Evolutionary conservation across 2,329 filamentous ascomycete species (phyloP).

Genomic region (Aspergillus aculeatinus): DNA sequence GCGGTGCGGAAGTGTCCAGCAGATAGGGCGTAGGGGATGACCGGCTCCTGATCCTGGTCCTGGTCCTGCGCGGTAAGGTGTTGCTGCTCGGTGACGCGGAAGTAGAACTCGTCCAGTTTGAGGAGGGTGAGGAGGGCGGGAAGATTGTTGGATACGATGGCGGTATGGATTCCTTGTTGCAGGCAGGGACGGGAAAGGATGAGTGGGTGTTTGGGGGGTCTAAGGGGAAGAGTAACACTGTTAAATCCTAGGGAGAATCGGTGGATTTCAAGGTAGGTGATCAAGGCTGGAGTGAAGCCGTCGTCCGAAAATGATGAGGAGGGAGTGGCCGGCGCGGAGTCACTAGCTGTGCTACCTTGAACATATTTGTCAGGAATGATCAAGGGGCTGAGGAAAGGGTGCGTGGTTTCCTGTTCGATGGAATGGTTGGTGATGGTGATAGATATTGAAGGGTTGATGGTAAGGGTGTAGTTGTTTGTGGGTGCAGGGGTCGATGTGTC

Average conservation of each 20-base stretch:
- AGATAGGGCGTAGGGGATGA: slow-evolving; percentile 29
- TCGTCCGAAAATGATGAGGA: slow-evolving; percentile 3
- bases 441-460: slow-evolving; percentile 20
- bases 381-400: slow-evolving; percentile 23
- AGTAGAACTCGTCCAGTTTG: slow-evolving; percentile 38
- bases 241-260: slow-evolving; percentile 31
- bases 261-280: slow-evolving; percentile 38
- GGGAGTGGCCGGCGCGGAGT: not conserved
- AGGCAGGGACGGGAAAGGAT: slow-evolving; percentile 33
- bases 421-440: slow-evolving; percentile 22
- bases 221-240: slow-evolving; percentile 8
- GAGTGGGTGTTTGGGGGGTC: slow-evolving; percentile 11
- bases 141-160: slow-evolving; percentile 35
- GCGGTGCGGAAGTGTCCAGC: slow-evolving; percentile 37
- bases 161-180: slow-evolving; percentile 42
- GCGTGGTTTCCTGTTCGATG: slow-evolving; percentile 3
- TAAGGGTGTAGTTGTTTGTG: slow-evolving; percentile 20
- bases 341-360: not conserved
- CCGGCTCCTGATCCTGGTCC: not conserved
- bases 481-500: not conserved
- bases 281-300: slow-evolving; percentile 32
- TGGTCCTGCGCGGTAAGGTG: not conserved
- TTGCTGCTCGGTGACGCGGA: slow-evolving; percentile 14
- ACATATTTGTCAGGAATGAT: slow-evolving; percentile 19
- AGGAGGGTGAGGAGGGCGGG: slow-evolving; percentile 36